A percentile compares a stretch with the other conserved stretches of the same genome.
These are phyloP conservation scores for Vanderwaltozyma polyspora DNA, from an alignment of 805 yeast species.

Conservation along the genomic window DNA sequence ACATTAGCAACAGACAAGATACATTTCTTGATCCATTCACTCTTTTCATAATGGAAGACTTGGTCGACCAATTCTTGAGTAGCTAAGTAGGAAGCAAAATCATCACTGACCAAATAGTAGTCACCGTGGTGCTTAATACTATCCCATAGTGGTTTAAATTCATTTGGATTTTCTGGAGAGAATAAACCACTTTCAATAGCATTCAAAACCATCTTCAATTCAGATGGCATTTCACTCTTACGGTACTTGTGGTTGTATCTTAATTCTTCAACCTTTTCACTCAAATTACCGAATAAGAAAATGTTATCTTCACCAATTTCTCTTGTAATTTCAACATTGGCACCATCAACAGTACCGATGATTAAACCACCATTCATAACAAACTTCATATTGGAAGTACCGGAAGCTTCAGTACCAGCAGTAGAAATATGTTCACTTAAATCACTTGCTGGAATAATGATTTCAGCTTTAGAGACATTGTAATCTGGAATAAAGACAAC, in stretches of 20 bases:
- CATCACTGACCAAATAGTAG: conserved; percentile 78
- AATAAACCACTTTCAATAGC: conserved; percentile 60
- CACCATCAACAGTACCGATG: conserved; percentile 94
- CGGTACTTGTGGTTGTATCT: conserved; percentile 64
- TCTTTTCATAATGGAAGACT: conserved; percentile 50
- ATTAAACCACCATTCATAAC: conserved; percentile 89
- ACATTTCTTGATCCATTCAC: conserved; percentile 66
- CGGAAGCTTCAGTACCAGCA: conserved; percentile 95
- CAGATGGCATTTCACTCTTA: conserved; percentile 41
- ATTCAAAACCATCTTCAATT: conserved; percentile 50
- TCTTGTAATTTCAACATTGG: conserved; percentile 88
- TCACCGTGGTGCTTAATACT: conserved; percentile 68
- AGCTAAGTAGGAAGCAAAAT: conserved; percentile 75
- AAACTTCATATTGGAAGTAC: conserved; percentile 93
- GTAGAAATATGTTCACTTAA: conserved; percentile 89
- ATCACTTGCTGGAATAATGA: conserved; percentile 82
- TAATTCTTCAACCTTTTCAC: conserved; percentile 80
- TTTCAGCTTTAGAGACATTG: conserved; percentile 88
- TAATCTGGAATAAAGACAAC: conserved; percentile 87
- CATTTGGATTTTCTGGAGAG: conserved; percentile 49
- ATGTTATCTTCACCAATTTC: conserved; percentile 91
- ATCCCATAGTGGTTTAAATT: conserved; percentile 57
- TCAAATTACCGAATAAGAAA: conserved; percentile 80
- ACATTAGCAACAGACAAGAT: conserved; percentile 77
- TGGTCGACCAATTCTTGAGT: conserved; percentile 70